Conservation (phyloP, 495 filamentous ascomycete genomes). For the Hypoxylon lienhwacheense region DNA sequence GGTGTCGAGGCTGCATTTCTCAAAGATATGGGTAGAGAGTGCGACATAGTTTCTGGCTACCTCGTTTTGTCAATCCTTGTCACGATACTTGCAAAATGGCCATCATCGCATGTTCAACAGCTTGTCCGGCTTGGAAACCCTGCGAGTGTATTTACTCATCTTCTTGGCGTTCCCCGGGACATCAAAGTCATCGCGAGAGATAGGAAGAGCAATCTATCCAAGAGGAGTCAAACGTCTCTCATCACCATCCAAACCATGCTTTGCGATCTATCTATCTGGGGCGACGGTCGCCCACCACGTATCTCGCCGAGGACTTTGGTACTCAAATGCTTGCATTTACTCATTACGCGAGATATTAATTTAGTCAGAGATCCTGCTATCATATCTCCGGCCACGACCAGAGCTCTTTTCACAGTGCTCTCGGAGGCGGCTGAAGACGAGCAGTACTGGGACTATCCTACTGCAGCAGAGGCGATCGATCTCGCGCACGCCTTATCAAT, state of each 20-base stretch:
- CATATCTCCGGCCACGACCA: conserved; percentile 54
- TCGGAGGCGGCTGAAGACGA: conserved; percentile 39
- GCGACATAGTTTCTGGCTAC: conserved; percentile 60
- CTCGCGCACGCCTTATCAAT: conserved; percentile 46
- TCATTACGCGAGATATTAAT: conserved; percentile 55
- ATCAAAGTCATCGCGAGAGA: conserved; percentile 60
- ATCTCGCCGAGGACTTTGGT: conserved; percentile 66
- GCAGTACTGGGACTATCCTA: conserved; percentile 40
- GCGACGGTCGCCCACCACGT: conserved; percentile 48
- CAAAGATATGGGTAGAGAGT: conserved; percentile 53
- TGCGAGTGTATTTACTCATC: conserved; percentile 52
- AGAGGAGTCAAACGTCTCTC: conserved; percentile 58
- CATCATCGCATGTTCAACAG: conserved; percentile 52
- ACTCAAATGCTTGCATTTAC: conserved; percentile 64
- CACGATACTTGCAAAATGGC: conserved; percentile 56
- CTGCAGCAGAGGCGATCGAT: conserved; percentile 40
- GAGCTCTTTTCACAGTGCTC: conserved; percentile 55
- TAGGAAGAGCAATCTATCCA: conserved; percentile 70
- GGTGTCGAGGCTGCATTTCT: conserved; percentile 71
- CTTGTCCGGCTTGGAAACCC: conserved; percentile 54
- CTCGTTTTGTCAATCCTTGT: conserved; percentile 59
- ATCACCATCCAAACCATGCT: conserved; percentile 53
- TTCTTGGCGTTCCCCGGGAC: conserved; percentile 56
- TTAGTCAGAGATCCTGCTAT: conserved; percentile 46
- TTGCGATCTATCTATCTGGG: conserved; percentile 59